A percentile compares a stretch with the other conserved stretches of the same genome.
These are phyloP conservation scores for Termitomyces sp. DNA, from an alignment of 768 basidiomycete genomes.

Conservation along the genomic window DNA sequence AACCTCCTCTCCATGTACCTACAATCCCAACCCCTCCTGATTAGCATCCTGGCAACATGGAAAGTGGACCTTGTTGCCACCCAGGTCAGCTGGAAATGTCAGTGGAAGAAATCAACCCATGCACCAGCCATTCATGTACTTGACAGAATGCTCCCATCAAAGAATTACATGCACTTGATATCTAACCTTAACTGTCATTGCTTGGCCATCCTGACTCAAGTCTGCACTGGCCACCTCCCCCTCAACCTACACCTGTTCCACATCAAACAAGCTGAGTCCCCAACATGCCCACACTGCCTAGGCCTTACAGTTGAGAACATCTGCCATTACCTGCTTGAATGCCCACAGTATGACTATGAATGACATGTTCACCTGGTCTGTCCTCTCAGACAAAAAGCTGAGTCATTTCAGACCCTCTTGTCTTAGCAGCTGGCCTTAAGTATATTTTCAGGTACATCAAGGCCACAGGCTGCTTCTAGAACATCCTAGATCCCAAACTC, in stretches of 20 bases:
- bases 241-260: not conserved
- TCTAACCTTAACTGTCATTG: not conserved
- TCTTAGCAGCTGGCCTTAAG: too few relatives aligned
- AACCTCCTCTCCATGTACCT: not conserved
- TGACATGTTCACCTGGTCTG: too few relatives aligned
- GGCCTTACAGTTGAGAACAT: too few relatives aligned
- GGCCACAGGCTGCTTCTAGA: too few relatives aligned
- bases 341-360: too few relatives aligned
- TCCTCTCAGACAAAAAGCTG: too few relatives aligned
- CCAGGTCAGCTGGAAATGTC: not conserved
- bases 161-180: not conserved
- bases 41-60: constrained; percentile 11
- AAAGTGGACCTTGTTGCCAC: not conserved
- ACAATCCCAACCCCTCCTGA: constrained; percentile 5
- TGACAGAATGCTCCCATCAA: not conserved
- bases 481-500: too few relatives aligned
- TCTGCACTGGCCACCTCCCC: not conserved
- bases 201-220: not conserved
- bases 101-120: constrained; percentile 10
- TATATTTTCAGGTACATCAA: too few relatives aligned
- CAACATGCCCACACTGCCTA: too few relatives aligned
- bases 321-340: too few relatives aligned
- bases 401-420: too few relatives aligned
- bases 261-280: not conserved
- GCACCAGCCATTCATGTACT: not conserved